Evolutionary conservation across 495 filamentous ascomycete species (phyloP), one percentile per base, ranked within the genome.

Genomic region (Apiosordaria backusii): DNA sequence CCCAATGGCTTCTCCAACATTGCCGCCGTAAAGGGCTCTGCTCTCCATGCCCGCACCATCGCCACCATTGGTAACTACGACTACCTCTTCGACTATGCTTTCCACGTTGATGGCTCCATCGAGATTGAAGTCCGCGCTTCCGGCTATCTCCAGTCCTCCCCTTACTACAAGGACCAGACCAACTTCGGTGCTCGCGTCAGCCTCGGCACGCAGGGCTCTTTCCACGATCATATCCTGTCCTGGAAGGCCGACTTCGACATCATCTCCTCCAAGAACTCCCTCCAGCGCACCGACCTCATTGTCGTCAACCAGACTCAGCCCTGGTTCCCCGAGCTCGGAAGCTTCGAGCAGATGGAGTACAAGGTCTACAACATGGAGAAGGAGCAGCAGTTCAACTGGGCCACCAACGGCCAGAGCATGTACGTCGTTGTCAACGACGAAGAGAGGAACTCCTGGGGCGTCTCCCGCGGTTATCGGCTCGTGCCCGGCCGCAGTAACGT

Each of bases 161-260:
- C 76, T 4, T 81, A 84, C 6, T 86, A 81, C 77, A 82, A 81
- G 61, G 74, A 80, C 59, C 74, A 77, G 61, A 67, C 67, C 10
- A 68, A 78, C n/a, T 84, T 79, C 65, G 83, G 83, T 15, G 80
- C 81, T 35, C 79, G 78, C n/a, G 80, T 85, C 64, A 74, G 79
- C 27, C 74, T 83, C 55, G 72, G 74, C 15, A 76, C 82, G 0
- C 76, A 79, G 26, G 80, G 82, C 52, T 76, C 77, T 5, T 79
- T 83, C 62, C 83, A 86, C 75, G 80, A 82, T 65, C 83, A 86
- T 65, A 76, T 85, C 10, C 63, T 86, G 6, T 84, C 80, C 64
- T 86, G 79, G 75, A 84, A 84, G 66, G 80, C 79, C 21, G 83
- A 86, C 72, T 82, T 86, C 64, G 83, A 86, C 67, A 75, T 86